Evolutionary conservation across 805 yeast species (phyloP), one percentile per base, ranked within the genome.

Genomic region (Scheffersomyces lignosus): DNA sequence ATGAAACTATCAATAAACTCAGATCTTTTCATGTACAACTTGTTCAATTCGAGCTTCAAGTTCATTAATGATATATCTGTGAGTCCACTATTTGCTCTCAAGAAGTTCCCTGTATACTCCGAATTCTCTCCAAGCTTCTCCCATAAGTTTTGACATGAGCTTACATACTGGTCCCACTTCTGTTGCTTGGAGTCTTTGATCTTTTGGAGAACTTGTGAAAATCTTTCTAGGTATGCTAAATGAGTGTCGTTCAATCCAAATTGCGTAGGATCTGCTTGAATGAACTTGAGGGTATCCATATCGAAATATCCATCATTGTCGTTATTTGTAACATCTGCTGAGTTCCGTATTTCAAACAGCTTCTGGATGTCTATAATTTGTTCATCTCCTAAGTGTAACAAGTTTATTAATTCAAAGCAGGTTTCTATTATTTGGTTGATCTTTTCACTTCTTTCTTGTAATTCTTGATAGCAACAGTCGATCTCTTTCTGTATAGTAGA

Each of bases 1-100:
- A 90, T 83, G 41, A 90, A 81, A 15, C 77, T 77, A 34, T 84
- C 81, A 15, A 90, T 77, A 45, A 76, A 75, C 38, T 77, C 72
- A 18, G 79, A 73, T 47, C 91, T 80, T 58, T 80, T 77, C 18
- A 66, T 60, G 31, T 75, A 71, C 18, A 90, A 66, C 37, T 85
- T 70, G 13, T 68, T 67, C 35, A 83, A 54, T 47, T 88, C 89
- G 18, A 47, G 44, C 35, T 76, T 71, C 41, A 81, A 77, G 16
- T 74, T 75, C 13, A 58, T 48, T n/a, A 87, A 45, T 1, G 78
- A 70, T 1, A 49, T 34, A 17, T 64, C 62, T 2, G 80, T 75
- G 15, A 86, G 58, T 4, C 72, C 66, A 13, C 64, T 58, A 44
- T 83, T 78, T 0, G 52, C 43, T 27, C 48, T 53, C n/a, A 74